Evolutionary conservation across 306 rosid genomes (phyloP), one percentile per base, ranked within the genome.

Genomic region (Quercus variabilis): DNA sequence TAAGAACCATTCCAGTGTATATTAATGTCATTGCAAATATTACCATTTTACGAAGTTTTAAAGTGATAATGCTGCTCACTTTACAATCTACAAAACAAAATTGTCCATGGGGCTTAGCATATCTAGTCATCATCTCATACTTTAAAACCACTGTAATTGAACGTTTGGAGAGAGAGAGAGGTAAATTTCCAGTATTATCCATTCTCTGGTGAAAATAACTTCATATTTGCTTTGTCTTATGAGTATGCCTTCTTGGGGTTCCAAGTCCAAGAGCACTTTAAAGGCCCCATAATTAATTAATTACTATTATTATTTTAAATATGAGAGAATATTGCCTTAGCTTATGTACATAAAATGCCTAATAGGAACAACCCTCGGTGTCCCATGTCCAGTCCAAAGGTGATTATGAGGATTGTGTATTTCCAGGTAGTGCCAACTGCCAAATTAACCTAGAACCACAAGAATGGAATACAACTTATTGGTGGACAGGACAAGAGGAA

Each of bases 1-100:
- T 77, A 78, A 43, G 46, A 85, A 84, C 38, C 77, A 41, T 59
- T 52, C 35, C 19, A 62, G 49, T 6, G 38, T 58, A 26, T 19
- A 18, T 33, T 67, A 67, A 33, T 35, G 17, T 8, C 18, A 35
- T 19, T 33, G 23, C 72, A 67, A 35, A 35, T 5, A 35, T 46
- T 8, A 64, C 38, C 49, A 35, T 67, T 33, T 67, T 17, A 28
- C 30, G 43, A 17, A 64, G 6, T 3, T 21, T 25, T 59, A 23
- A 58, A 58, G 65, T 59, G 30, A 59, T 59, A 59, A 20, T 59
- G 65, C 12, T 20, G 31, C 31, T 3, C 65, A 20, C 51, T 33
- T 18, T 17, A 17, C 51, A 33, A 35, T 35, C 25, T 3, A 67
- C 18, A n/a, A 41, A 64, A 64, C 11, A 64, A 6, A 63, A 19